These are phyloP conservation scores for Yamadazyma takamatsuzukensis DNA, from an alignment of 805 yeast species.

Conservation along the genomic window DNA sequence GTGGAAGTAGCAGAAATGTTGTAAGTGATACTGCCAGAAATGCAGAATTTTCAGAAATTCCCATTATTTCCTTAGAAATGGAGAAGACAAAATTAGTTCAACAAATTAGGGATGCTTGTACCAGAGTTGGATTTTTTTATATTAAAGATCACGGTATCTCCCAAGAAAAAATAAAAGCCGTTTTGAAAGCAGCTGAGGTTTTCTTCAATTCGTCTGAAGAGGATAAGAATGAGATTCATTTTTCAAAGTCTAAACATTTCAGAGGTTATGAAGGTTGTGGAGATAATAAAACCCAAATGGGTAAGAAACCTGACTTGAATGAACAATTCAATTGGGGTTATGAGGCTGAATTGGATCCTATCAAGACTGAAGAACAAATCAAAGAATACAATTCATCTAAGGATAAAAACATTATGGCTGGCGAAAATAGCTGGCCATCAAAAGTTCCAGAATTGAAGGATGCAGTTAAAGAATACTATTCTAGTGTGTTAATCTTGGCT, in stretches of 20 bases:
- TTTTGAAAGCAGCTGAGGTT: constrained; percentile 5
- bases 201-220: constrained; percentile 10
- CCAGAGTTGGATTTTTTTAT: constrained; percentile 11
- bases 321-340: constrained; percentile 14
- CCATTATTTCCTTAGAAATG: constrained; percentile 8
- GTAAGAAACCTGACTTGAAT: constrained; percentile 11
- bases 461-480: constrained; percentile 8
- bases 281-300: constrained; percentile 11
- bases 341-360: constrained; percentile 10
- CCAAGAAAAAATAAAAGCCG: constrained; percentile 2
- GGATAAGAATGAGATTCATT: constrained; percentile 9
- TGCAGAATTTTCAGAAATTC: constrained; percentile 13
- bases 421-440: constrained; percentile 10
- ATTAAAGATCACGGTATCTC: constrained; percentile 10
- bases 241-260: constrained; percentile 9
- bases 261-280: constrained; percentile 13
- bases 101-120: constrained; percentile 9
- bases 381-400: constrained; percentile 4
- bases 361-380: constrained; percentile 7
- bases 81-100: constrained; percentile 2
- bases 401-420: constrained; percentile 9
- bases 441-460: constrained; percentile 8
- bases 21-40: constrained; percentile 8
- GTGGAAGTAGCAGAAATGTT: constrained; percentile 7
- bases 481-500: constrained; percentile 5